A percentile compares a stretch with the other conserved stretches of the same genome.
These are phyloP conservation scores for Malus hybrid DNA, from an alignment of 331 rosid genomes.

Conservation along the genomic window DNA sequence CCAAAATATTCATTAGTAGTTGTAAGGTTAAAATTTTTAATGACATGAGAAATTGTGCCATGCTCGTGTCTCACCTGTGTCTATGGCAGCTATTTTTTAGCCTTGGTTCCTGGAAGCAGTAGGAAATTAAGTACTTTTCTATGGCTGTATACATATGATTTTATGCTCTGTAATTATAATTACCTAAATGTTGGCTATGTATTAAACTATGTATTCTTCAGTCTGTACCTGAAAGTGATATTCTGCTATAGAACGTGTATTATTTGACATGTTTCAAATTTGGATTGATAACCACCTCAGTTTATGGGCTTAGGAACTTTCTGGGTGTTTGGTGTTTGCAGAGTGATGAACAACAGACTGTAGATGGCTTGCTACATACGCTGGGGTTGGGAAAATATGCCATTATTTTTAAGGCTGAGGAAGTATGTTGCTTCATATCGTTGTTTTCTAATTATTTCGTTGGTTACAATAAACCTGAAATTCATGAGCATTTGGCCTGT, in stretches of 20 bases:
- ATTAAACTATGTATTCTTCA: too few relatives aligned
- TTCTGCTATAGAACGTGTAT: too few relatives aligned
- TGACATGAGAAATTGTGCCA: neutral
- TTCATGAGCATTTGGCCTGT: neutral
- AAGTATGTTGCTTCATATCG: constrained; percentile 50
- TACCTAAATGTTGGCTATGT: neutral
- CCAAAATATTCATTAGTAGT: neutral
- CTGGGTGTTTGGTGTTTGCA: constrained; percentile 25
- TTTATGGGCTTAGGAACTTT: neutral
- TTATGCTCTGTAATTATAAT: neutral
- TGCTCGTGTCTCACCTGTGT: neutral
- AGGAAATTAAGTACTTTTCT: neutral
- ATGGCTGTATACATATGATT: neutral
- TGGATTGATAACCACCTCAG: neutral
- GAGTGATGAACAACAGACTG: constrained; percentile 71
- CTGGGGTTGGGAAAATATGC: constrained; percentile 84
- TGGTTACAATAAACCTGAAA: neutral
- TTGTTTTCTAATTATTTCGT: neutral
- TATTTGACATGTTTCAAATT: neutral
- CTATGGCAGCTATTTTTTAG: neutral
- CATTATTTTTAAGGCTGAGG: constrained; percentile 87
- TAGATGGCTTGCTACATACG: constrained; percentile 67
- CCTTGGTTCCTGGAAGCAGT: neutral
- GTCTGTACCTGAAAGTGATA: too few relatives aligned
- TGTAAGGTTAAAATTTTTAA: neutral